phyloP scores from a whole-genome alignment of 441 rosid species.

The Syzygium malaccense region DNA sequence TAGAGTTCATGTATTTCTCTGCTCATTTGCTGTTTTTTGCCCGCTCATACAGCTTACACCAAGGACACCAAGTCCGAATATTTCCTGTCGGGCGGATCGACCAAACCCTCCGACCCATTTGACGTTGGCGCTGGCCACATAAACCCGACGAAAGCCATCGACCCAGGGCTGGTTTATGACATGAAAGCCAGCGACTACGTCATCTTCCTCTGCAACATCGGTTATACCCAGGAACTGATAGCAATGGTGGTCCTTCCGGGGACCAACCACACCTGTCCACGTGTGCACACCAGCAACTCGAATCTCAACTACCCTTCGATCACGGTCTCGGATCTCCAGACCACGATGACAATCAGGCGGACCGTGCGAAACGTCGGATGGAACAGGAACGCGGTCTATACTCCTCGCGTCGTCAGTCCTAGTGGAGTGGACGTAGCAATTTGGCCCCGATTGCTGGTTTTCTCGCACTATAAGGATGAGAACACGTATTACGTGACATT shows the following conservation, averaged over 20 bases:
- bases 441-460: slow-evolving; percentile 48
- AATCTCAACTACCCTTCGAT: slow-evolving; percentile 65
- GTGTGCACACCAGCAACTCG: slow-evolving; percentile 6
- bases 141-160: slow-evolving; percentile 54
- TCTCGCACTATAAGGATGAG: slow-evolving; percentile 29
- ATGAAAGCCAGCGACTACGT: slow-evolving; percentile 42
- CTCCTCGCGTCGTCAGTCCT: slow-evolving; percentile 26
- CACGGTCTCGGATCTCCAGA: slow-evolving; percentile 32
- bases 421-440: slow-evolving; percentile 47
- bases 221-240: slow-evolving; percentile 40
- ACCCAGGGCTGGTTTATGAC: slow-evolving; percentile 67
- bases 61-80: slow-evolving; percentile 21
- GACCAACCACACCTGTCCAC: slow-evolving; percentile 14
- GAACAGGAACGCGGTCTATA: slow-evolving; percentile 30
- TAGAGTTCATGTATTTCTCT: neutral
- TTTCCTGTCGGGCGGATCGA: slow-evolving; percentile 41
- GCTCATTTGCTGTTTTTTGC: neutral
- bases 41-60: slow-evolving; percentile 19
- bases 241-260: slow-evolving; percentile 21
- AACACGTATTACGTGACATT: slow-evolving; percentile 38
- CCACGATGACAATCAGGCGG: slow-evolving; percentile 37
- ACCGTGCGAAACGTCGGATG: slow-evolving; percentile 43
- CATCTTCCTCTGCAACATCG: slow-evolving; percentile 47
- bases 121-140: slow-evolving; percentile 63
- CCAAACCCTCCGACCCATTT: slow-evolving; percentile 34